Evolutionary conservation across 805 yeast species (phyloP), one percentile per base, ranked within the genome.

Genomic region (Saturnispora diversa): DNA sequence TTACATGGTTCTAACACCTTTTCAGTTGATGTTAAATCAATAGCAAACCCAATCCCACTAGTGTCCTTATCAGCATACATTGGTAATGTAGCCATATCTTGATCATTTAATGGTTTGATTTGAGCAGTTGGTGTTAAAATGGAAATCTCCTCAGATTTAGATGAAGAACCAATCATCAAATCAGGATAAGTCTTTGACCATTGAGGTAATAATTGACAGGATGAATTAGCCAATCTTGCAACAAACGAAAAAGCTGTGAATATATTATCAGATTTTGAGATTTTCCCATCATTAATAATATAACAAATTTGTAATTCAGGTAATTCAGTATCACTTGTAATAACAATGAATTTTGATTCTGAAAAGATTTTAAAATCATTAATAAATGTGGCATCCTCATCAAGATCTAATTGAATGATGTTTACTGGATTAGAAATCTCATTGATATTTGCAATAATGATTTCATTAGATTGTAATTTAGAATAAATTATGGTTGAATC

Each of bases 31-130:
- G 69, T 62, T 11, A 77, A 50, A 54, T 85, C 94, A 5, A 84
- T 35, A 1, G 75, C 75, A 9, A 83, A 48, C 5, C 95, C 95
- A 17, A 83, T 63, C 0, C 90, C 77, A 6, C 81, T 70, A 11
- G 82, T 72, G 50, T 85, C 94, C 37, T 72, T 79, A 2, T 67
- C 78, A 7, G 75, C 79, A 52, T 74, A 75, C 49, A 84, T 64
- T 1, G 95, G 95, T 46, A 85, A 63, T 20, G 75, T 70, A 0
- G 95, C 94, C 37, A 83, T 68, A 50, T 75, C 76, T 4, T 78
- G 65, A 52, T 87, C 96, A 49, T 81, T 82, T 3, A 71, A 58
- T 7, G 78, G 78, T 23, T 62, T 62, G 1, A 80, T 51, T 3
- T 64, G 53, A 15, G 59, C 57, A 0, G 49, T 35, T 1, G 62